Percentiles rank a stretch among this genome's conserved stretches.
Evolutionary conservation across 148 eudicot genomes (phyloP).

Genomic region (Euryodendron excelsum): DNA sequence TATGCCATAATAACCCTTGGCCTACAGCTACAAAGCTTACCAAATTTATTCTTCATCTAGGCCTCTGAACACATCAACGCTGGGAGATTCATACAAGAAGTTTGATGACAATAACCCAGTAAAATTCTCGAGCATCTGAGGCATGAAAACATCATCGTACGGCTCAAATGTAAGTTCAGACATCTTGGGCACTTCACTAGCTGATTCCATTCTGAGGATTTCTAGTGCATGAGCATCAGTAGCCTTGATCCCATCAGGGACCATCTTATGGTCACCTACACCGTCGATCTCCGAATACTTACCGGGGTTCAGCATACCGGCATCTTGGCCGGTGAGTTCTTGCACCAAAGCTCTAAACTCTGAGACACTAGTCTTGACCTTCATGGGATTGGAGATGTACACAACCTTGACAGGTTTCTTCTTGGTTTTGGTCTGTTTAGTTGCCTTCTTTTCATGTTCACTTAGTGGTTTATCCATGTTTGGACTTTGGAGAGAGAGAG

Average conservation of each 20-base stretch:
- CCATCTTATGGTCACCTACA: background rate
- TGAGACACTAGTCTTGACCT: constrained; percentile 31
- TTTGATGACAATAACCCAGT: constrained; percentile 4
- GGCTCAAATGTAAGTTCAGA: constrained; percentile 19
- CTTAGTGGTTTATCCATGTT: constrained; percentile 8
- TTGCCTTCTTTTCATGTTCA: constrained; percentile 5
- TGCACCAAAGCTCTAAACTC: constrained; percentile 49
- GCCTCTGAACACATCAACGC: background rate
- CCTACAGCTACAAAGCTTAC: background rate
- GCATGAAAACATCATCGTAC: constrained; percentile 1
- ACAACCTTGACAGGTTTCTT: constrained; percentile 45
- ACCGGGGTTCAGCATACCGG: constrained; percentile 16
- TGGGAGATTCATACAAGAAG: background rate
- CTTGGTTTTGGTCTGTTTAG: constrained; percentile 20
- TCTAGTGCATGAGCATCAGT: background rate
- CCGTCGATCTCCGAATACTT: background rate
- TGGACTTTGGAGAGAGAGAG: background rate
- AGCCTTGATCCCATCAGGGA: background rate
- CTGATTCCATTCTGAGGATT: background rate
- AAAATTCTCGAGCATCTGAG: constrained; percentile 14
- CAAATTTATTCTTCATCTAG: constrained; percentile 1
- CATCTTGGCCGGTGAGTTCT: constrained; percentile 46
- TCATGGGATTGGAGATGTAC: constrained; percentile 56
- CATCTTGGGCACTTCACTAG: background rate
- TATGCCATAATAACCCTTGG: background rate